Evolutionary conservation across 495 filamentous ascomycete genomes (phyloP), one percentile per base, ranked within the genome.

Genomic region (Penicillium soppii): DNA sequence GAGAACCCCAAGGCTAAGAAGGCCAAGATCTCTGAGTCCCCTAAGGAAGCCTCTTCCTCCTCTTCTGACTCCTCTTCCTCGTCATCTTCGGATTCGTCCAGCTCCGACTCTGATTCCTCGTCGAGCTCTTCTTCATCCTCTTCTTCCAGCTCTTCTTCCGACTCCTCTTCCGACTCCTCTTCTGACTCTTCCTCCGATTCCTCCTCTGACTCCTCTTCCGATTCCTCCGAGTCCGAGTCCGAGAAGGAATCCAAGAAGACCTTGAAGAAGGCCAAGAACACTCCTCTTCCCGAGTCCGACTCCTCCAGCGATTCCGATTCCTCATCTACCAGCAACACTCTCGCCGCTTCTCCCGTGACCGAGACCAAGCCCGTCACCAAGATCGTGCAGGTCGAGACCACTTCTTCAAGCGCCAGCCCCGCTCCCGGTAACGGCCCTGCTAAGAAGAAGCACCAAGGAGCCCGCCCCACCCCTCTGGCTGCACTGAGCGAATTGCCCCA

Each of bases 241-340:
- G 63, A 67, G 21, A 55, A 65, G 40, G 44, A 66, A 22, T 29
- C 54, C 25, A 68, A 69, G 45, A 65, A 66, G 57, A 67, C 69
- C 36, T 54, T 75, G 46, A 78, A 79, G 50, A 68, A 72, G 25
- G 82, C 81, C 1, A 74, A 71, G 23, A 75, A 79, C 57, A 80
- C 80, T 16, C 76, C 77, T 5, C 68, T 81, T 7, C 76, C 81
- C 3, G 68, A 72, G 4, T 80, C 72, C 43, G 46, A 48, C 50
- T 58, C 60, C 15, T 67, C 61, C 40, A 58, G 58, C 22, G 48
- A 52, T 17, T 58, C 52, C 20, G 61, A 57, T n/a, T 63, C 56
- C 16, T 62, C 64, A 10, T 63, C 62, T 17, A 65, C 55, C 43
- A 72, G 63, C 45, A 57, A 58, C 30, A 72, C 73, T 4, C 26